A percentile compares a stretch with the other conserved stretches of the same genome.
Evolutionary conservation across 2,329 filamentous ascomycete species (phyloP).

Genomic region (Sporothrix euskadiensis): DNA sequence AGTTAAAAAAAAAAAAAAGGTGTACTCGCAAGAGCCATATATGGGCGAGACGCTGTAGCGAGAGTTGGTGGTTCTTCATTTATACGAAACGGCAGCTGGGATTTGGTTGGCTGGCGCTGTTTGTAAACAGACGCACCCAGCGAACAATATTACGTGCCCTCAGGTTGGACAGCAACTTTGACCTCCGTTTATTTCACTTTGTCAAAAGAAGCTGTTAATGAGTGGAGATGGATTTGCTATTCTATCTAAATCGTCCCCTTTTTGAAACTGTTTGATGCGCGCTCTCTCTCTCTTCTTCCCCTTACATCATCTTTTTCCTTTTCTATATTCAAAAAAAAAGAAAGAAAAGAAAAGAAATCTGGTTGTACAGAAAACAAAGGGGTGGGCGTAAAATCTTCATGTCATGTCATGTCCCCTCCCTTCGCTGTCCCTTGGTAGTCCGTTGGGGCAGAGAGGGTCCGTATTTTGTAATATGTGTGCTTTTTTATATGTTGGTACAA

Average conservation of each 20-base stretch:
- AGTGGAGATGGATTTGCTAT: conserved; percentile 19
- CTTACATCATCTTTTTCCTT: neutral
- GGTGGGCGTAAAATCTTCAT: conserved; percentile 7
- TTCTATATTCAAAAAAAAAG: conserved; percentile 1
- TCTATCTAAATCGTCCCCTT: conserved; percentile 16
- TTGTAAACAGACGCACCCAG: neutral
- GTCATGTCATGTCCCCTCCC: conserved; percentile 17
- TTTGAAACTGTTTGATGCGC: neutral
- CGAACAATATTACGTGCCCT: neutral
- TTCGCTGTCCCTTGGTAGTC: conserved; percentile 3
- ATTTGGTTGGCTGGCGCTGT: conserved; percentile 5
- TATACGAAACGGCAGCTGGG: conserved; percentile 12
- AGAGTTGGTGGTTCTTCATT: neutral
- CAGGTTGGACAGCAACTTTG: neutral
- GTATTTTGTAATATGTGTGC: conserved; percentile 1
- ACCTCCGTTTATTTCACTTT: neutral
- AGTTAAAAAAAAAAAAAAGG: neutral
- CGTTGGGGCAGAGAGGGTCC: conserved; percentile 8
- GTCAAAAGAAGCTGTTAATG: neutral
- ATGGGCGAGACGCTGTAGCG: conserved; percentile 10
- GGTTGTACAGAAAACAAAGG: conserved; percentile 19
- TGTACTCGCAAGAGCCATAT: neutral
- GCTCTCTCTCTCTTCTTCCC: neutral
- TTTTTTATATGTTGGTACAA: conserved; percentile 16
- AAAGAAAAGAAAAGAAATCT: neutral